Conservation (phyloP, 176 grass and related monocot genomes). For the Phoenix dactylifera region DNA sequence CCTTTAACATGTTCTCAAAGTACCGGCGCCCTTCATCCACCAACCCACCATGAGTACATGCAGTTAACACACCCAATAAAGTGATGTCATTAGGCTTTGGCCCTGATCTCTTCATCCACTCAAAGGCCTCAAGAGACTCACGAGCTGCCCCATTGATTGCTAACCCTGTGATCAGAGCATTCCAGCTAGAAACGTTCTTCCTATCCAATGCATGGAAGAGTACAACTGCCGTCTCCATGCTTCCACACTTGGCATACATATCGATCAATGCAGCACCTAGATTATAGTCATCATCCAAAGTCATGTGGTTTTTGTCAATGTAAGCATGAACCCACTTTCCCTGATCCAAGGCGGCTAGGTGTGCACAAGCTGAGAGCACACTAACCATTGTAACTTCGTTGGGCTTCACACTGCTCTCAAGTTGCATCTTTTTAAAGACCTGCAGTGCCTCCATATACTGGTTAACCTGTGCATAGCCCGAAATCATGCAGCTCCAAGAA, state of each 20-base stretch:
- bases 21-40: slow-evolving; percentile 37
- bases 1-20: slow-evolving; percentile 51
- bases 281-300: slow-evolving; percentile 51
- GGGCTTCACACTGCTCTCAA: slow-evolving; percentile 19
- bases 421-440: slow-evolving; percentile 53
- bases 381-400: slow-evolving; percentile 76
- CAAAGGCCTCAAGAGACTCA: slow-evolving; percentile 42
- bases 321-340: slow-evolving; percentile 54
- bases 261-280: slow-evolving; percentile 60
- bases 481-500: slow-evolving; percentile 69
- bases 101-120: slow-evolving; percentile 40
- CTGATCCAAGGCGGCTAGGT: slow-evolving; percentile 45
- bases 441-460: slow-evolving; percentile 35
- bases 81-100: slow-evolving; percentile 39
- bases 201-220: slow-evolving; percentile 40
- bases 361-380: slow-evolving; percentile 56
- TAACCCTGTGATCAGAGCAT: slow-evolving; percentile 58
- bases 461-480: slow-evolving; percentile 42
- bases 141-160: slow-evolving; percentile 34
- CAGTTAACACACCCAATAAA: slow-evolving; percentile 46
- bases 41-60: slow-evolving; percentile 51
- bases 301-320: slow-evolving; percentile 54
- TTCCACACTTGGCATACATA: slow-evolving; percentile 73
- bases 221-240: slow-evolving; percentile 27
- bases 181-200: slow-evolving; percentile 63